Conservation (phyloP, 192 early-diverging fungal species). For the Mortierella claussenii region DNA sequence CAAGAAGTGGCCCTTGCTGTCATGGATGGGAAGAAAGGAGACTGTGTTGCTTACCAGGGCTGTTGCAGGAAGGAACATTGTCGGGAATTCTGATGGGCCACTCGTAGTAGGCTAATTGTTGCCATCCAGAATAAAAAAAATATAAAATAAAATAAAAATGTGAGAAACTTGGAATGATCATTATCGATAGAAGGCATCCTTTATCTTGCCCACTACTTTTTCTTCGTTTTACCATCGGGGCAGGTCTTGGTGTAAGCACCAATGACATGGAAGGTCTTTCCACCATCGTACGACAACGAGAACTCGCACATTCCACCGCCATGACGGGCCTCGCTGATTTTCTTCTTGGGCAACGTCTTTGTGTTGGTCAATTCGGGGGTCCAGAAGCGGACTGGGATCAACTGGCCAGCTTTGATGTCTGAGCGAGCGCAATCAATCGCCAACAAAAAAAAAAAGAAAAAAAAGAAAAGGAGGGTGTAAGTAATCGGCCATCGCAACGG, state of each 20-base stretch:
- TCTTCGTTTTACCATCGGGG: constrained; percentile 34
- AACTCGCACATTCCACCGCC: constrained; percentile 79
- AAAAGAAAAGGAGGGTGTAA: no score
- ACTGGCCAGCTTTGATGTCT: constrained; percentile 59
- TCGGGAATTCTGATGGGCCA: constrained; percentile 54
- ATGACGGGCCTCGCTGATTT: constrained; percentile 63
- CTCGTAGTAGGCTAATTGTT: constrained; percentile 20
- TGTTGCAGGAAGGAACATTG: constrained; percentile 46
- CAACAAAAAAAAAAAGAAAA: background rate
- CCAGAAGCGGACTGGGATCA: constrained; percentile 61
- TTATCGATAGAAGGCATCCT: no score
- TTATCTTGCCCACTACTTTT: constrained; percentile 16
- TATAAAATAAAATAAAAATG: no score
- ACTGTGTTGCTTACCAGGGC: constrained; percentile 20
- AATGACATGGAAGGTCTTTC: constrained; percentile 60
- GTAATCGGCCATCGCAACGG: no score
- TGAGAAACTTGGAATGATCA: no score
- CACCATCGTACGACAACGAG: constrained; percentile 71
- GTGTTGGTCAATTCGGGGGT: constrained; percentile 23
- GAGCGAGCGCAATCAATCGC: background rate
- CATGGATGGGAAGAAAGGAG: no score
- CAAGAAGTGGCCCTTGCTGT: no score
- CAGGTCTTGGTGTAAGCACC: constrained; percentile 54
- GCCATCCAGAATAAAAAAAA: no score
- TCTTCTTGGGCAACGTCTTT: constrained; percentile 10